These are phyloP conservation scores for Rhynchosporium agropyri DNA, from an alignment of 2,329 filamentous ascomycete species.

Conservation along the genomic window DNA sequence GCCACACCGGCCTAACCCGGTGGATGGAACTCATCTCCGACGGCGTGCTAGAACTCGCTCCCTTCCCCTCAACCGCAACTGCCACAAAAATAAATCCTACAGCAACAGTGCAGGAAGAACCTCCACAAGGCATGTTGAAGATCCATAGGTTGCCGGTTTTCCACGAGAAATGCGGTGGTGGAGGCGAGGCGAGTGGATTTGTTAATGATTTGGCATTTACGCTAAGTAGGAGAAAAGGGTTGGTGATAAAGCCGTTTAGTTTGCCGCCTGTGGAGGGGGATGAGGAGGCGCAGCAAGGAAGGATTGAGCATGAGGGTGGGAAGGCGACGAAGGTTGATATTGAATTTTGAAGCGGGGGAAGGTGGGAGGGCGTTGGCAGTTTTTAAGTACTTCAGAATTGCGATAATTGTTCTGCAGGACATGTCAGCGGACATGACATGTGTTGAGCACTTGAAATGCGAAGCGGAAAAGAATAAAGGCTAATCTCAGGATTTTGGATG, in stretches of 20 bases:
- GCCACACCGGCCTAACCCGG: conserved; percentile 72
- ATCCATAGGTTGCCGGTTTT: conserved; percentile 82
- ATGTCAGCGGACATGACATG: too few species aligned
- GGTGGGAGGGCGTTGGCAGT: neutral
- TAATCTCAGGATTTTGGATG: neutral
- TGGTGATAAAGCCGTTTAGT: conserved; percentile 86
- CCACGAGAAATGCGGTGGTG: conserved; percentile 85
- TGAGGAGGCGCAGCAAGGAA: conserved; percentile 43
- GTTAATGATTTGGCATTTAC: conserved; percentile 91
- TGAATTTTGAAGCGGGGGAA: conserved; percentile 37
- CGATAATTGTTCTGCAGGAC: too few species aligned
- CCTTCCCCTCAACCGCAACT: conserved; percentile 62
- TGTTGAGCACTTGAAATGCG: too few species aligned
- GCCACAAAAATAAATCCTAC: conserved; percentile 49
- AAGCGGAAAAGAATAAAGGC: too few species aligned
- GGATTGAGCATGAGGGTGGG: conserved; percentile 37
- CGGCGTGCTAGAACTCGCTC: conserved; percentile 80
- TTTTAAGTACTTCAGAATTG: too few species aligned
- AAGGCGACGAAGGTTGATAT: conserved; percentile 42
- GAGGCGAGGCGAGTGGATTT: conserved; percentile 64
- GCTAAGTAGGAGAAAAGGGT: conserved; percentile 75
- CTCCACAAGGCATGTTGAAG: conserved; percentile 82
- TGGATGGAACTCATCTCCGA: conserved; percentile 88
- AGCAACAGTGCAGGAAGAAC: conserved; percentile 65
- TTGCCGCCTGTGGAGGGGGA: conserved; percentile 85